Percentiles rank a stretch among this genome's conserved stretches.
phyloP scores from a whole-genome alignment of 2,329 filamentous ascomycete genomes.

The Trichoderma asperellum region DNA sequence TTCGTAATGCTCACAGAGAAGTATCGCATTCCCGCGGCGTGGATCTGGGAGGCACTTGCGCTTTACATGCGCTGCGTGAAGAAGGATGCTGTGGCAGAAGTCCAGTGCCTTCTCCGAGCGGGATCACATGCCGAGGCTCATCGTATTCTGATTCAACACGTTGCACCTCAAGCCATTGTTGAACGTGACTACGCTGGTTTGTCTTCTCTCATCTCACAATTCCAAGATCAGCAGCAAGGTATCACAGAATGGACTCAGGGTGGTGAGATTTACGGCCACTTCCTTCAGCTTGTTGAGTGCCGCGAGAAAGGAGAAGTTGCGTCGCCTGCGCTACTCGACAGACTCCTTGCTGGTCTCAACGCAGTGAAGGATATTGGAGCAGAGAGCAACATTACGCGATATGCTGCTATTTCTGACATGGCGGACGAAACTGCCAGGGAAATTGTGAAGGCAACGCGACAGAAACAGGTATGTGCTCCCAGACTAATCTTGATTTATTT shows the following conservation, averaged over 20 bases:
- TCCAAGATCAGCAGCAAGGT: slow-evolving; percentile 63
- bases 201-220: slow-evolving; percentile 70
- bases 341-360: slow-evolving; percentile 59
- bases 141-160: slow-evolving; percentile 75
- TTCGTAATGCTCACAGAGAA: slow-evolving; percentile 65
- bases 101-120: slow-evolving; percentile 79
- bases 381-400: slow-evolving; percentile 55
- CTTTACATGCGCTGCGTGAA: slow-evolving; percentile 75
- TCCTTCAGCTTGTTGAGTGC: slow-evolving; percentile 56
- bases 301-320: slow-evolving; percentile 48
- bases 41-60: slow-evolving; percentile 89
- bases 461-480: slow-evolving; percentile 57
- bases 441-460: slow-evolving; percentile 59
- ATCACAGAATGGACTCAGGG: slow-evolving; percentile 78
- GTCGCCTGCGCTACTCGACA: slow-evolving; percentile 56
- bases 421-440: slow-evolving; percentile 71
- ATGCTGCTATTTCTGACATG: slow-evolving; percentile 81
- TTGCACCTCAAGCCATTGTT: slow-evolving; percentile 82
- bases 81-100: slow-evolving; percentile 71
- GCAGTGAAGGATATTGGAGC: slow-evolving; percentile 54
- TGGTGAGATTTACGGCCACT: slow-evolving; percentile 75
- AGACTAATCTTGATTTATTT: not conserved
- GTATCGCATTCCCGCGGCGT: slow-evolving; percentile 71
- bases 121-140: slow-evolving; percentile 80
- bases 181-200: slow-evolving; percentile 77